Evolutionary conservation across 2,329 filamentous ascomycete genomes (phyloP), one percentile per base, ranked within the genome.

Genomic region (Apiospora marii): DNA sequence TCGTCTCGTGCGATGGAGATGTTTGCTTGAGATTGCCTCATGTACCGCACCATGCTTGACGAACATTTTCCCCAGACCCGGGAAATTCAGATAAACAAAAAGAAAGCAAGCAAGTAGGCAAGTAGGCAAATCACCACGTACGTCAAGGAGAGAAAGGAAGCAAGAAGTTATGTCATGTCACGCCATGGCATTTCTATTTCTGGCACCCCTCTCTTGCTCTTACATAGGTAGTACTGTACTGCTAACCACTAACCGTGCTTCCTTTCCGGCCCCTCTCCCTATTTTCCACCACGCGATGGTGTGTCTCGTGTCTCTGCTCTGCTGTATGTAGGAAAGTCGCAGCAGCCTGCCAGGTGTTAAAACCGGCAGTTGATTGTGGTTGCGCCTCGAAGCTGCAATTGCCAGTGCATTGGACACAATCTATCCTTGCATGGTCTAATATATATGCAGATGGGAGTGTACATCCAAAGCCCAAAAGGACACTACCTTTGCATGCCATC

Each of bases 321-420:
- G 48, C 22, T 49, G 46, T 22, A 22, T 49, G 46, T 53, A 24
- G 49, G 12, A 14, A 53, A 30, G 51, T 53, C n/a, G 49, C 16
- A 30, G 51, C 13, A 41, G 51, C 51, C 51, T 53, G 51, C 24
- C 51, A 58, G 51, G 27, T 37, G 30, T 61, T 30, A 61, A 61
- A n/a, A 34, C 53, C 53, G 53, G 53, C 53, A 61, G 53, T 61
- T 61, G 53, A 34, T 14, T 22, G 27, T 58, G 51, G 51, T 58
- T 58, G 27, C 27, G 16, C 6, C 14, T 37, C 53, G 34, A 34
- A 41, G 37, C 53, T 22, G 19, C 5, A 61, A 61, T 61, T 61
- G 53, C 53, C 53, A 61, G 27, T 61, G 53, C 53, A 61, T 61
- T 22, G 34, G 53, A 61, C 53, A 22, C 27, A 61, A 61, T 61